A percentile compares a stretch with the other conserved stretches of the same genome.
Conservation (phyloP, 2,329 filamentous ascomycete species). For the Anisogramma anomala region DNA sequence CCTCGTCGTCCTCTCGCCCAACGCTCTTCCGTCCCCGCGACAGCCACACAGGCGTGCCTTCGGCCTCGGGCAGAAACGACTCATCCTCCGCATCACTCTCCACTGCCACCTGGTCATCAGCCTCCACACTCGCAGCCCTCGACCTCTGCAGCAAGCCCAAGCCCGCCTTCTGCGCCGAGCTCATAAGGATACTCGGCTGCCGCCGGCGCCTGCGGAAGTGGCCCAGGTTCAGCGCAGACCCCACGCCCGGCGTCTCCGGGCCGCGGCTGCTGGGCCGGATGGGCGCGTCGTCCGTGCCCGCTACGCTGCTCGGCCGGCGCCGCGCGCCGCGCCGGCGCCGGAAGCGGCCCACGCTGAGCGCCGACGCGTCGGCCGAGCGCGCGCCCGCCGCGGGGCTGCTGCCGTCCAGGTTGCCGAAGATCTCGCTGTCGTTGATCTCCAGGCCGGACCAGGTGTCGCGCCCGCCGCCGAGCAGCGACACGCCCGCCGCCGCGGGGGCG, state of each 20-base stretch:
- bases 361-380: slow-evolving; percentile 33
- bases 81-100: slow-evolving; percentile 20
- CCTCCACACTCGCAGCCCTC: slow-evolving; percentile 15
- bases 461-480: not conserved
- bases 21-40: slow-evolving; percentile 7
- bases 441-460: slow-evolving; percentile 33
- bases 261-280: slow-evolving; percentile 43
- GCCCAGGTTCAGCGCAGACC: slow-evolving; percentile 43
- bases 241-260: slow-evolving; percentile 35
- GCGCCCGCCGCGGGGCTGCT: slow-evolving; percentile 24
- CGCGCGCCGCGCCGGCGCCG: slow-evolving; percentile 27
- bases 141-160: slow-evolving; percentile 17
- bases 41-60: slow-evolving; percentile 19
- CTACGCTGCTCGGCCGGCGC: slow-evolving; percentile 38
- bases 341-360: slow-evolving; percentile 35
- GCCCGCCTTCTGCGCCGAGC: slow-evolving; percentile 30
- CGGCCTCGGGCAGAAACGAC: slow-evolving; percentile 20
- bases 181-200: slow-evolving; percentile 51
- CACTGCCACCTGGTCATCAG: slow-evolving; percentile 6
- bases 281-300: slow-evolving; percentile 38
- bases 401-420: slow-evolving; percentile 32
- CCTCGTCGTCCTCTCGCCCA: slow-evolving; percentile 3
- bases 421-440: slow-evolving; percentile 34
- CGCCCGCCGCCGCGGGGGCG: slow-evolving; percentile 8
- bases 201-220: slow-evolving; percentile 45